Conservation (phyloP, 768 basidiomycete species). For the Daedaleopsis nitida region DNA sequence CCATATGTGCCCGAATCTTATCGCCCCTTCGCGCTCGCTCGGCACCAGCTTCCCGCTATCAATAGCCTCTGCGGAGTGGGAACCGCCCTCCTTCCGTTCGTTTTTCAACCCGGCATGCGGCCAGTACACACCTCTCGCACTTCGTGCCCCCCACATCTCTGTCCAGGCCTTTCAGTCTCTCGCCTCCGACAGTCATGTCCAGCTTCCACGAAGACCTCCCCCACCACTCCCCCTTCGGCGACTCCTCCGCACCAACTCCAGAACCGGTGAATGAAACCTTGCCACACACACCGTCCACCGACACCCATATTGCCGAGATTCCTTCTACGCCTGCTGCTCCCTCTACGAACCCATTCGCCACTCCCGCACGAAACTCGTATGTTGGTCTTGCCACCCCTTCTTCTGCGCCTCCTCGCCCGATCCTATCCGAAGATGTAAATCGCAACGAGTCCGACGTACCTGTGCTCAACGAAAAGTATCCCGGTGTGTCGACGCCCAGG, state of each 20-base stretch:
- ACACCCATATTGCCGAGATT: background rate
- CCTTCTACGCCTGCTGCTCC: conserved; percentile 4
- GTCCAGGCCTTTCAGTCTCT: conserved; percentile 5
- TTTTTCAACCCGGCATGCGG: conserved; percentile 3
- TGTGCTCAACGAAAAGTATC: conserved; percentile 2
- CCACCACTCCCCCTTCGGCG: conserved; percentile 9
- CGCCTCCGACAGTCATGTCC: conserved; percentile 14
- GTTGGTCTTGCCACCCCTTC: conserved; percentile 13
- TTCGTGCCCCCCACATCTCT: background rate
- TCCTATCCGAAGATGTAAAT: conserved; percentile 12
- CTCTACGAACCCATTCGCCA: conserved; percentile 17
- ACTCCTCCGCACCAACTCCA: background rate
- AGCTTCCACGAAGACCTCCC: conserved; percentile 7
- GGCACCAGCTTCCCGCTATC: conserved; percentile 15
- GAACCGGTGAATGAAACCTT: background rate
- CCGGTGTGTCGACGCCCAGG: background rate
- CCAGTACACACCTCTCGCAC: background rate
- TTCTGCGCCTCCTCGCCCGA: conserved; percentile 16
- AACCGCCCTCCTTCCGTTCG: background rate
- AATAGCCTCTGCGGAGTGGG: conserved; percentile 19
- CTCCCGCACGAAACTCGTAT: conserved; percentile 23
- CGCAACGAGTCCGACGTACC: conserved; percentile 4
- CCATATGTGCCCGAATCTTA: conserved; percentile 7
- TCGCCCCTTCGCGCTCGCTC: conserved; percentile 5
- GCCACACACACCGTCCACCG: background rate